A percentile compares a stretch with the other conserved stretches of the same genome.
Evolutionary conservation across 148 eudicot genomes (phyloP).

Genomic region (Amaranthus hypochondriacus): DNA sequence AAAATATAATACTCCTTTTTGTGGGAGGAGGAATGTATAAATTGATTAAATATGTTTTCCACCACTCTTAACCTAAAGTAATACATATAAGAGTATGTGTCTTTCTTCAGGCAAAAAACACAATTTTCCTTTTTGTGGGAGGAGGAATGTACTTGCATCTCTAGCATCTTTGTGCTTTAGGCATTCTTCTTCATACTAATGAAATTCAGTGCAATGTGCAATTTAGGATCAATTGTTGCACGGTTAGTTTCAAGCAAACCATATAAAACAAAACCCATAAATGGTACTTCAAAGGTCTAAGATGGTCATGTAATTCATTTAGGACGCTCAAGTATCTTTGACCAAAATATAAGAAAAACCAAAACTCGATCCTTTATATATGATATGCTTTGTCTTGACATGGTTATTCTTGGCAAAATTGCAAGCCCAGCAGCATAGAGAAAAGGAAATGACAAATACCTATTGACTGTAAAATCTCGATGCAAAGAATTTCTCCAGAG

Average conservation of each 20-base stretch:
- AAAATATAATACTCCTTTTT: no score
- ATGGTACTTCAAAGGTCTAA: no score
- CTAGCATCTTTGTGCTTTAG: neutral
- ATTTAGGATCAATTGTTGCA: neutral
- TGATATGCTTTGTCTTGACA: neutral
- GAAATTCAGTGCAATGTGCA: neutral
- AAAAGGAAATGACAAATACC: constrained; percentile 32
- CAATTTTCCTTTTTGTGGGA: no score
- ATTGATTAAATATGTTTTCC: no score
- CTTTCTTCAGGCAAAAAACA: no score
- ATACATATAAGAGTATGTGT: no score
- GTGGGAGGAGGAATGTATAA: no score
- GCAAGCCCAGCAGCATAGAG: neutral
- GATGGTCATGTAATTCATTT: no score
- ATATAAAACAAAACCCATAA: neutral
- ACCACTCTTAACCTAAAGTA: no score
- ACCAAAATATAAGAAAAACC: neutral
- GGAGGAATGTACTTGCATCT: neutral
- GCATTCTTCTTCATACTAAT: neutral
- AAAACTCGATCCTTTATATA: neutral
- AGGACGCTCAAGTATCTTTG: neutral
- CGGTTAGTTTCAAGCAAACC: neutral
- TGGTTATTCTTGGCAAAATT: neutral
- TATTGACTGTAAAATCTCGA: constrained; percentile 91
- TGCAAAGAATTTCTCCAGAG: constrained; percentile 63